phyloP scores from a whole-genome alignment of 768 basidiomycete species.

The Terana coerulea region DNA sequence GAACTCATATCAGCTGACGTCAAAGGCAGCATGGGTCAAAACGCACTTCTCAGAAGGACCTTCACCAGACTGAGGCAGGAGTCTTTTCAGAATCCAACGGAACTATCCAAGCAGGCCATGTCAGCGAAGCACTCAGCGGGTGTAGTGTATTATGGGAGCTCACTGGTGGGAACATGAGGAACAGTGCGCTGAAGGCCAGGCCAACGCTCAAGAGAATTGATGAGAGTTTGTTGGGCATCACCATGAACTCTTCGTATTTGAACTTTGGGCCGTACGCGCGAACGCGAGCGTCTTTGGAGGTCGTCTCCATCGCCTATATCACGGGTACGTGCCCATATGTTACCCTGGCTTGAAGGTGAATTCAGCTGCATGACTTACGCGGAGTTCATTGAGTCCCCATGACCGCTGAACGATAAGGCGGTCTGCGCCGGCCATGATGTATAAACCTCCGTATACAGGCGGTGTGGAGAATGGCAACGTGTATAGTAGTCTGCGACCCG shows the following conservation, averaged over 20 bases:
- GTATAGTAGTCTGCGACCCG: constrained; percentile 26
- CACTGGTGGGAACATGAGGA: constrained; percentile 26
- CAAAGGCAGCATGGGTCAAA: no score
- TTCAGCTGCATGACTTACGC: constrained; percentile 13
- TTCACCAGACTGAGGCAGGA: constrained; percentile 50
- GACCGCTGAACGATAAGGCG: constrained; percentile 50
- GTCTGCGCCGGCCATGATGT: constrained; percentile 44
- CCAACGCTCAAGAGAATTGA: constrained; percentile 38
- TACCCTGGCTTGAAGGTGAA: no score
- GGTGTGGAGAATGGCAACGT: constrained; percentile 32
- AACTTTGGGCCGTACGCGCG: constrained; percentile 65
- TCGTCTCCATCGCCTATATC: constrained; percentile 1
- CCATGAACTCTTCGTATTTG: constrained; percentile 70
- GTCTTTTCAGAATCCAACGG: constrained; percentile 50
- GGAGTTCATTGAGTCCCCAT: constrained; percentile 45
- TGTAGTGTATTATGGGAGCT: background rate
- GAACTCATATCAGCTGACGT: no score
- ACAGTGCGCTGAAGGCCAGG: constrained; percentile 17
- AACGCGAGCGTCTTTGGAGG: constrained; percentile 17
- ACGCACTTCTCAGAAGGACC: constrained; percentile 67
- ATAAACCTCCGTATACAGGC: constrained; percentile 36
- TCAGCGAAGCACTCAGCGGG: background rate
- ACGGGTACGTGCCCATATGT: no score
- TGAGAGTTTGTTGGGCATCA: constrained; percentile 35
- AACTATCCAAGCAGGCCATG: constrained; percentile 32